phyloP scores from a whole-genome alignment of 1,139 yeast genomes.

The Kazachstania sp. region DNA sequence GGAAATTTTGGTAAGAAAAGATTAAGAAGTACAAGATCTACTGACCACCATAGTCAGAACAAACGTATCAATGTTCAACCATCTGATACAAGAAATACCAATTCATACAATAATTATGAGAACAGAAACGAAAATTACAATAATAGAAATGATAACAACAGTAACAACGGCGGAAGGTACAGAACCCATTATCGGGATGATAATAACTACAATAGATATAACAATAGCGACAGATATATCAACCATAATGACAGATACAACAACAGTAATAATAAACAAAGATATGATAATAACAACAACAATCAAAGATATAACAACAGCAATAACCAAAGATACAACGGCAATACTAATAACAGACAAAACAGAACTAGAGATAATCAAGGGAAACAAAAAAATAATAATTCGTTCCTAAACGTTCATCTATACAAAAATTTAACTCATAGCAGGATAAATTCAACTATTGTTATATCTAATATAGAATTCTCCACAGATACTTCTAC shows the following conservation, averaged over 20 bases:
- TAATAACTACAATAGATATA: too few species aligned
- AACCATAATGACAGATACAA: neutral
- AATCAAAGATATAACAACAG: neutral
- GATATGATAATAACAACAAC: neutral
- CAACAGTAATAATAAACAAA: neutral
- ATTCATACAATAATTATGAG: neutral
- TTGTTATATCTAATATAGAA: constrained; percentile 2
- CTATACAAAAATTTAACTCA: constrained; percentile 7
- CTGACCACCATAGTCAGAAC: neutral
- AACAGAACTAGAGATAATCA: neutral
- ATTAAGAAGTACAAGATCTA: neutral
- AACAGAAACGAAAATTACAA: neutral
- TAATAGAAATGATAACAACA: neutral
- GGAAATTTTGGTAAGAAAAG: neutral
- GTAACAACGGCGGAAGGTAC: neutral
- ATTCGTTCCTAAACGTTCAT: constrained; percentile 6
- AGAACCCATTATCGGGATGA: neutral
- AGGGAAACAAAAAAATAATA: neutral
- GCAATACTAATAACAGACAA: neutral
- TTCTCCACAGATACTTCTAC: neutral
- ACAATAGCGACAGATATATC: neutral
- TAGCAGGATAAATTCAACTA: constrained; percentile 7
- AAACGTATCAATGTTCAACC: neutral
- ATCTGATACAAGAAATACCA: neutral
- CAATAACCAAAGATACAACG: too few species aligned